A percentile compares a stretch with the other conserved stretches of the same genome.
Conservation (phyloP, 2,329 filamentous ascomycete species). For the Didymella glomerata region DNA sequence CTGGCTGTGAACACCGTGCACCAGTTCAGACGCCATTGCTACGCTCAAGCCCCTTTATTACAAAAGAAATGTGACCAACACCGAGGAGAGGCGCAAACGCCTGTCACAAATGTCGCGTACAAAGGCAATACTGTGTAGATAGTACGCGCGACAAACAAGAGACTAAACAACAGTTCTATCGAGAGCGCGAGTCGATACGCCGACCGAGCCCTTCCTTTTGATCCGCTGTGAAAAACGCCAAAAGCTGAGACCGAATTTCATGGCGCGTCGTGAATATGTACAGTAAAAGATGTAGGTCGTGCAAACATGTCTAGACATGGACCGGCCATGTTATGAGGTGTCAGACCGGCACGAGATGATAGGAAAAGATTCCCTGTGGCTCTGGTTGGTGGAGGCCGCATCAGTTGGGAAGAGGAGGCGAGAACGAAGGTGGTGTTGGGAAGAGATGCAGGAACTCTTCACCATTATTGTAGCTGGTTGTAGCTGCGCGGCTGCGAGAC, state of each 20-base stretch:
- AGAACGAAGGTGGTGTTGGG: slow-evolving; percentile 39
- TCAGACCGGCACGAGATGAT: neutral
- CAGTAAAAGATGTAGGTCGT: slow-evolving; percentile 13
- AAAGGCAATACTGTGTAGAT: neutral
- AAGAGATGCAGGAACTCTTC: slow-evolving; percentile 45
- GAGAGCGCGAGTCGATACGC: neutral
- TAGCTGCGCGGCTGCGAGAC: slow-evolving; percentile 40
- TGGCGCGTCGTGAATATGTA: slow-evolving; percentile 22
- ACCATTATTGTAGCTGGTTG: slow-evolving; percentile 35
- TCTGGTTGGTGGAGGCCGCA: neutral
- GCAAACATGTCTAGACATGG: slow-evolving; percentile 2
- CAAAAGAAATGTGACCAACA: slow-evolving; percentile 6
- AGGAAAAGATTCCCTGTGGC: neutral
- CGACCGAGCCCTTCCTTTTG: neutral
- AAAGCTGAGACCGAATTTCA: slow-evolving; percentile 8
- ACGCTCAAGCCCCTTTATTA: neutral
- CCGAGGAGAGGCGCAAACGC: slow-evolving; percentile 1
- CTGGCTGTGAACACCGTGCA: slow-evolving; percentile 1
- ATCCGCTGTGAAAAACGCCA: slow-evolving; percentile 1
- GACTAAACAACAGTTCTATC: neutral
- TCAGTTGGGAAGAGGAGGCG: slow-evolving; percentile 22
- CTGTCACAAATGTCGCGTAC: slow-evolving; percentile 5
- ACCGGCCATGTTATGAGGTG: slow-evolving; percentile 8
- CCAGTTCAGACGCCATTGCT: neutral
- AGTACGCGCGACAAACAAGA: neutral